Conservation (phyloP, 139 green algal genomes). For the Chlamydomonas sp. region DNA sequence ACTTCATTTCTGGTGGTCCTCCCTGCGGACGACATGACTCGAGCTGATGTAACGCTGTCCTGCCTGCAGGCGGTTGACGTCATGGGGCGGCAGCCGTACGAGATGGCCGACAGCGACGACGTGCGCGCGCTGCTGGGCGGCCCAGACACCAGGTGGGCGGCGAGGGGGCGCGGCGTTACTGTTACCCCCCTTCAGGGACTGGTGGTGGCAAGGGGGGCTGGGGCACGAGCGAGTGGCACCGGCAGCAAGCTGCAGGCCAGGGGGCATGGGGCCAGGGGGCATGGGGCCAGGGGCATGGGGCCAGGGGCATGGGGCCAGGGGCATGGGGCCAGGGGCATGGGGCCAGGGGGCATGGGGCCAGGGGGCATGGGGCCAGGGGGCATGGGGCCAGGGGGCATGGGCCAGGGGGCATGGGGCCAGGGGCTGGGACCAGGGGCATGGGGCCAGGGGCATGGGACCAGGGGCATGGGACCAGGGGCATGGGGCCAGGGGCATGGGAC, state of each 20-base stretch:
- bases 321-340: too few relatives aligned
- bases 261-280: too few relatives aligned
- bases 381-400: too few relatives aligned
- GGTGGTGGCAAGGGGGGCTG: background rate
- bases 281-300: too few relatives aligned
- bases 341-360: too few relatives aligned
- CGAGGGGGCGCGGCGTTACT: background rate
- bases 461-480: too few relatives aligned
- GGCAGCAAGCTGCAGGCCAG: background rate
- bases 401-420: too few relatives aligned
- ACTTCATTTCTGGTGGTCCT: background rate
- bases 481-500: too few relatives aligned
- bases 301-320: too few relatives aligned
- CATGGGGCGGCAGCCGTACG: slow-evolving; percentile 33
- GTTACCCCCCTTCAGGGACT: background rate
- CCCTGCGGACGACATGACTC: background rate
- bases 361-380: too few relatives aligned
- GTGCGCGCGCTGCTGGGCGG: slow-evolving; percentile 68
- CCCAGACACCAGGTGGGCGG: slow-evolving; percentile 55
- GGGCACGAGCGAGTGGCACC: background rate
- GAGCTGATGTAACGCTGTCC: background rate
- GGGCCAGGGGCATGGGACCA: too few relatives aligned
- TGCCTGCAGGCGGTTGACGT: slow-evolving; percentile 18
- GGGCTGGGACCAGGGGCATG: too few relatives aligned
- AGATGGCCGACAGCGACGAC: slow-evolving; percentile 58